Evolutionary conservation across 1,284 basidiomycete genomes (phyloP).

Genomic region (Leccinum solheimii): DNA sequence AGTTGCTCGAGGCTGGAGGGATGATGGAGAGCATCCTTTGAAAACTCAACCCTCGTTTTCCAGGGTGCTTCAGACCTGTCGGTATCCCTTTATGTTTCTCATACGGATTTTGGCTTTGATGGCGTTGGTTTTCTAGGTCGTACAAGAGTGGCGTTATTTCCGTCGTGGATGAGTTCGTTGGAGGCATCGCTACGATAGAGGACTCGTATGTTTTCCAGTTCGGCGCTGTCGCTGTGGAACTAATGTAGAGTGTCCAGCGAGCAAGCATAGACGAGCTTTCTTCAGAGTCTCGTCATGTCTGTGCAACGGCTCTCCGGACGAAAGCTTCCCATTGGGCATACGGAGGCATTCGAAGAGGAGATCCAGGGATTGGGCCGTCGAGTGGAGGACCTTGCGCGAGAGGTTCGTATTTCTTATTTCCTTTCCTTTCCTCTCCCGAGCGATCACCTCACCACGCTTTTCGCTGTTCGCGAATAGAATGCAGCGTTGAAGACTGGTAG

Average conservation of each 20-base stretch:
- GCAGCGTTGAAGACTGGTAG: conserved; percentile 50
- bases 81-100: conserved; percentile 30
- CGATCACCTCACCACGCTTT: not conserved
- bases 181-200: conserved; percentile 60
- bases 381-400: conserved; percentile 16
- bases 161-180: conserved; percentile 69
- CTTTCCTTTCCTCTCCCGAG: not conserved
- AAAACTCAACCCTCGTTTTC: conserved; percentile 52
- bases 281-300: conserved; percentile 20
- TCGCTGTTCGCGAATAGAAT: conserved; percentile 32
- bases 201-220: conserved; percentile 50
- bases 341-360: conserved; percentile 12
- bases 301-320: conserved; percentile 22
- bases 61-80: conserved; percentile 63
- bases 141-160: conserved; percentile 63
- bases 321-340: conserved; percentile 18
- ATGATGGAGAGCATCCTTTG: conserved; percentile 23
- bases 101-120: conserved; percentile 8
- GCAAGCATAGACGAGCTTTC: conserved; percentile 19
- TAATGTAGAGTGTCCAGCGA: conserved; percentile 17
- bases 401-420: conserved; percentile 14
- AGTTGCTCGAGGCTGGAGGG: conserved; percentile 35
- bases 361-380: conserved; percentile 11
- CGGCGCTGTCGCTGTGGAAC: not conserved
- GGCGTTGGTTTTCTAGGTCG: conserved; percentile 42